phyloP scores from a whole-genome alignment of 2,329 filamentous ascomycete species.

The Paracamarosporium sp. region DNA sequence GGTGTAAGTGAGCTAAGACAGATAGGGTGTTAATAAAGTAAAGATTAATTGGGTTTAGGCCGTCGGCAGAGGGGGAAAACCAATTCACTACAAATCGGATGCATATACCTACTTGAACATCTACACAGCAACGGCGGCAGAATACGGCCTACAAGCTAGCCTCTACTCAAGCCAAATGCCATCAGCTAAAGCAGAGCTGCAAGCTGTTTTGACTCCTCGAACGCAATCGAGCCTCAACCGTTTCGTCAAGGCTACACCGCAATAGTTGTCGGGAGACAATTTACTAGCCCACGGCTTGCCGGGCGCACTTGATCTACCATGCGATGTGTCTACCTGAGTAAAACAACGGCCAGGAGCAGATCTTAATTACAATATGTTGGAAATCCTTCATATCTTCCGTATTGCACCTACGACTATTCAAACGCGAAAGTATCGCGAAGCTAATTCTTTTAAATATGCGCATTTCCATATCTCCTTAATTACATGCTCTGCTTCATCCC shows the following conservation, averaged over 20 bases:
- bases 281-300: not conserved
- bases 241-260: not conserved
- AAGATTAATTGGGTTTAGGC: not conserved
- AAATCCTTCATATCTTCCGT: too few relatives aligned
- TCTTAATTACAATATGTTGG: not conserved
- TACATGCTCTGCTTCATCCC: not conserved
- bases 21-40: not conserved
- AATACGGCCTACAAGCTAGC: slow-evolving; percentile 52
- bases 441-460: not conserved
- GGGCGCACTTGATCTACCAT: not conserved
- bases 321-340: not conserved
- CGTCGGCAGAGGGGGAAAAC: slow-evolving; percentile 49
- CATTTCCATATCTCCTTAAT: not conserved
- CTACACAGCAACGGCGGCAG: slow-evolving; percentile 41
- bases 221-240: slow-evolving; percentile 9
- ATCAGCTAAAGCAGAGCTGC: slow-evolving; percentile 22
- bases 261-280: not conserved
- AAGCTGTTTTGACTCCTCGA: slow-evolving; percentile 8
- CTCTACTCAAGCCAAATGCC: slow-evolving; percentile 51
- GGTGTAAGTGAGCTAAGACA: slow-evolving; percentile 52
- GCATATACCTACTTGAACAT: slow-evolving; percentile 56
- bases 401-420: too few relatives aligned
- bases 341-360: not conserved
- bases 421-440: not conserved
- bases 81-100: slow-evolving; percentile 82